phyloP scores from a whole-genome alignment of 805 yeast species.

The Blastobotrys robertii region DNA sequence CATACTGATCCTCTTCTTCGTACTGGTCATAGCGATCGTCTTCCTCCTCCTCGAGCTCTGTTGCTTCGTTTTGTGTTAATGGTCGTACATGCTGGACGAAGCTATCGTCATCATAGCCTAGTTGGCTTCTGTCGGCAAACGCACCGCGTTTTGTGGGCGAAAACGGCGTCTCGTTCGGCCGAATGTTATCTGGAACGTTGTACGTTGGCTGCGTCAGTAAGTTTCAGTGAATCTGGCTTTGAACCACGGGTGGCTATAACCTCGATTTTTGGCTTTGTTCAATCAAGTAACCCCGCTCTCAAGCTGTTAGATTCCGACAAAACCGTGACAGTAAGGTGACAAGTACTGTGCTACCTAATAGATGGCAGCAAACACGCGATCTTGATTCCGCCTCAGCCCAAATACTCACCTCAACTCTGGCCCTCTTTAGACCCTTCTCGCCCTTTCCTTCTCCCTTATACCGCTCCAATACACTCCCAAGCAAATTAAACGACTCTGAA shows the following conservation, averaged over 20 bases:
- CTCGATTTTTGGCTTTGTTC: too few species aligned
- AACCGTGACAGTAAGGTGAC: neutral
- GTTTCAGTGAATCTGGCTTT: too few species aligned
- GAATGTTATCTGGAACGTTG: neutral
- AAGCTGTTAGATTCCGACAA: neutral
- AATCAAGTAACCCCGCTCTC: conserved; percentile 1
- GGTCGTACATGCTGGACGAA: neutral
- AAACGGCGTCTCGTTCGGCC: neutral
- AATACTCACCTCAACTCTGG: neutral
- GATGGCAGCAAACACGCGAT: neutral
- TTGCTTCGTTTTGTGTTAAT: neutral
- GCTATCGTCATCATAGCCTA: neutral
- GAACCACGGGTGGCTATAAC: too few species aligned
- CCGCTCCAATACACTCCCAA: conserved; percentile 6
- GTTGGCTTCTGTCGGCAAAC: neutral
- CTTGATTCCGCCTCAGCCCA: neutral
- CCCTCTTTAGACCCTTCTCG: neutral
- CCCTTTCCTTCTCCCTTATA: conserved; percentile 2
- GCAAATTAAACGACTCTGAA: conserved; percentile 6
- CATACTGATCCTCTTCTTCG: conserved; percentile 7
- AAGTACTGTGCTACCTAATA: neutral
- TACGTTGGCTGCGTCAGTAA: too few species aligned
- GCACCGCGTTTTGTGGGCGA: neutral
- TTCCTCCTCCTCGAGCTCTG: neutral
- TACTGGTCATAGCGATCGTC: conserved; percentile 1